A percentile compares a stretch with the other conserved stretches of the same genome.
These are phyloP conservation scores for Stemphylium vesicarium DNA, from an alignment of 2,329 filamentous ascomycete species.

Conservation along the genomic window DNA sequence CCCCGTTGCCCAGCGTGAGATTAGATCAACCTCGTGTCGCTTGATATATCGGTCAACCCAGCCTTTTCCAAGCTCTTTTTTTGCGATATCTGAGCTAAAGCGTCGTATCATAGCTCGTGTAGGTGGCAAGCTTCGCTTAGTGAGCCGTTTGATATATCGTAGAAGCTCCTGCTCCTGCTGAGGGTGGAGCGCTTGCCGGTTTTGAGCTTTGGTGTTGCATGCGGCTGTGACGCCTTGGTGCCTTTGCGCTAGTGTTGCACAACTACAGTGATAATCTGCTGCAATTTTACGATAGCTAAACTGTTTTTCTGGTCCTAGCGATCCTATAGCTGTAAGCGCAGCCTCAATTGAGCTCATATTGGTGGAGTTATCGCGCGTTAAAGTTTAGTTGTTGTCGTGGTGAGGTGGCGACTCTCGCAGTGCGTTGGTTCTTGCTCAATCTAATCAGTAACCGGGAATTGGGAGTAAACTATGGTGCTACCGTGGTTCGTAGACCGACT, in stretches of 20 bases:
- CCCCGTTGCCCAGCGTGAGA: too few relatives aligned
- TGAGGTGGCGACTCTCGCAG: too few relatives aligned
- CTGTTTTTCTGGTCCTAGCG: not conserved
- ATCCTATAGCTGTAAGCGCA: not conserved
- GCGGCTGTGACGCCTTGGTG: not conserved
- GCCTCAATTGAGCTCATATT: slow-evolving; percentile 1
- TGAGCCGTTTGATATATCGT: not conserved
- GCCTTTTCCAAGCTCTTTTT: not conserved
- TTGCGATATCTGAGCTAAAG: not conserved
- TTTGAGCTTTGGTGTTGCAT: not conserved
- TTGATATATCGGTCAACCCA: slow-evolving; percentile 18
- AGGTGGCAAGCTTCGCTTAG: not conserved
- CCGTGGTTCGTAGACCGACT: too few relatives aligned
- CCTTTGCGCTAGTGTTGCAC: not conserved
- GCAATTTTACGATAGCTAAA: not conserved
- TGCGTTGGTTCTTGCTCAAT: too few relatives aligned
- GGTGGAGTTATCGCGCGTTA: not conserved
- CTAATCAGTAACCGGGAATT: too few relatives aligned
- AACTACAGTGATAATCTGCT: not conserved
- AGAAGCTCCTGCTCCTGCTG: not conserved
- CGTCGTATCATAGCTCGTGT: not conserved
- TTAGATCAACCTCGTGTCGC: not conserved
- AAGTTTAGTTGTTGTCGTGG: too few relatives aligned
- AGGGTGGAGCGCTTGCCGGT: not conserved
- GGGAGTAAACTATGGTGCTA: too few relatives aligned